Evolutionary conservation across 208 protist genomes (phyloP), one percentile per base, ranked within the genome.

Genomic region (Zelonia costaricensis): DNA sequence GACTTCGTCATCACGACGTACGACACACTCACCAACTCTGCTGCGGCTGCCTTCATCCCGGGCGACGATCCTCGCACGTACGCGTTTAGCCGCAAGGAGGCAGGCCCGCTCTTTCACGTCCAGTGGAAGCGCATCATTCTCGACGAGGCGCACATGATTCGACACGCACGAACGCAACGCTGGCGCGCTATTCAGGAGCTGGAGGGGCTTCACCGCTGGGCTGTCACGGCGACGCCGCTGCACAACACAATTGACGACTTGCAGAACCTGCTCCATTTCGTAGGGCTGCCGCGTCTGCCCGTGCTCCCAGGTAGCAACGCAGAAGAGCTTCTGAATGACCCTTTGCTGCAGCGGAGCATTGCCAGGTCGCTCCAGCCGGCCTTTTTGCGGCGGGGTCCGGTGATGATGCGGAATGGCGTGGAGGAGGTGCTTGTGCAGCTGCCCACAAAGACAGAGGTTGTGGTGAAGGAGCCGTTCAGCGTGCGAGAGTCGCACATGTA

Each of bases 1-100:
- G 92, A 98, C 61, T 93, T 98, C 76, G 91, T 98, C 18, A 80
- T 98, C 43, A 97, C 94, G 0, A 97, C 92, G 9, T 98, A 98
- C 72, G 91, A 94, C 42, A 94, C 88, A 22, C 57, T 97, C n/a
- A 82, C 82, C 3, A 70, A 89, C 43, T 91, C 86, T 27, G 80
- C 84, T 2, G 25, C 63, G 12, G 55, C 72, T 1, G 86, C 84
- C 15, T 88, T 95, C 61, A 74, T 84, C 33, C 69, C 80, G 0
- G 81, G 73, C 13, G 82, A 93, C n/a, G 64, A 90, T 30, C 63
- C 69, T n/a, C 69, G 70, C 10, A 81, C 78, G 16, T 79, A 78
- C 12, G 65, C 68, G 1, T 94, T 92, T 62, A 79, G 62, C 33
- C 52, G 87, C 28, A 86, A 74, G 57, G 62, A 84, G 31, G 86